These are phyloP conservation scores for Ogataea pignaliae DNA, from an alignment of 805 yeast genomes.

Conservation along the genomic window DNA sequence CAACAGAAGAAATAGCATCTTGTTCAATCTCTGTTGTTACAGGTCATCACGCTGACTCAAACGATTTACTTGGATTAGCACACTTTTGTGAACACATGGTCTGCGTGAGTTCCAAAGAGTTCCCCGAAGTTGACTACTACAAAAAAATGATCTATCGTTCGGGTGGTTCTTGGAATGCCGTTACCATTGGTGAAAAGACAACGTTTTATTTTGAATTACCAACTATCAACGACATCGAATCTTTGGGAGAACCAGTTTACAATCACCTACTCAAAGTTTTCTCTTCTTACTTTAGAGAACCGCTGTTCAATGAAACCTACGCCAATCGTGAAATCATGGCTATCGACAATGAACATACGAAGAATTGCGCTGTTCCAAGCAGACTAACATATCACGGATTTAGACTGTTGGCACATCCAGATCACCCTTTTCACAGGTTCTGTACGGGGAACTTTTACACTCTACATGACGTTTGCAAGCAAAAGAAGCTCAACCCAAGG, in stretches of 20 bases:
- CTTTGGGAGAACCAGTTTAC: constrained; percentile 32
- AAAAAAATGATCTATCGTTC: constrained; percentile 38
- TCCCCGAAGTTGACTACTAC: constrained; percentile 43
- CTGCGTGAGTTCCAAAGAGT: constrained; percentile 51
- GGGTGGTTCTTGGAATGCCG: constrained; percentile 64
- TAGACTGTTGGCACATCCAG: constrained; percentile 41
- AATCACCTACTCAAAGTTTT: constrained; percentile 45
- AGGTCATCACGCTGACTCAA: constrained; percentile 81
- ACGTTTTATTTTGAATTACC: constrained; percentile 63
- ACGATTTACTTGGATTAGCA: constrained; percentile 70
- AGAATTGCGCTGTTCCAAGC: constrained; percentile 40
- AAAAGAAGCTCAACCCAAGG: constrained; percentile 33
- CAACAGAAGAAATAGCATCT: constrained; percentile 57
- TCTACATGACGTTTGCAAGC: constrained; percentile 32
- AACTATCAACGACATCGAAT: constrained; percentile 16
- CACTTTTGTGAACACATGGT: constrained; percentile 84
- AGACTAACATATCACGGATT: constrained; percentile 58
- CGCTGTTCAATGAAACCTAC: constrained; percentile 40
- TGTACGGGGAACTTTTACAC: constrained; percentile 63
- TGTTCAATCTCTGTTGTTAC: constrained; percentile 71
- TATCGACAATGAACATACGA: constrained; percentile 61
- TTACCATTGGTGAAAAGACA: constrained; percentile 64
- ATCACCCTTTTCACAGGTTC: constrained; percentile 57
- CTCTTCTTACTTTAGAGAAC: constrained; percentile 46
- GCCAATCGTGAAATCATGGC: constrained; percentile 53